These are phyloP conservation scores for Sarocladium oryzae DNA, from an alignment of 2,329 filamentous ascomycete genomes.

Conservation along the genomic window DNA sequence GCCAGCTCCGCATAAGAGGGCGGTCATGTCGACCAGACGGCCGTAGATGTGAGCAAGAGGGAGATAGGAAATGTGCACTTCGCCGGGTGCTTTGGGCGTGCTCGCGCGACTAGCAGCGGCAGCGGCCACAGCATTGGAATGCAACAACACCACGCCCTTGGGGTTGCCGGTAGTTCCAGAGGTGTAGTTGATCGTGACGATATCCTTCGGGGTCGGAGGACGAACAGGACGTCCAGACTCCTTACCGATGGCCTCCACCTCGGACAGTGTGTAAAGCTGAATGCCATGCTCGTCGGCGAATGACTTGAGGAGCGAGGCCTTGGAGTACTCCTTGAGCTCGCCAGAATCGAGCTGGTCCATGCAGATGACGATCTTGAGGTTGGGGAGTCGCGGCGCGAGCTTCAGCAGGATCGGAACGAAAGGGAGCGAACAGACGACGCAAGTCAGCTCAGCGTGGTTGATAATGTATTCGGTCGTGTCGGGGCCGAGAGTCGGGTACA, in stretches of 20 bases:
- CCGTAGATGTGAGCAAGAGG: conserved; percentile 93
- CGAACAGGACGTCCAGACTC: conserved; percentile 63
- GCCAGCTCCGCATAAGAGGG: conserved; percentile 62
- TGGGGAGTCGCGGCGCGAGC: conserved; percentile 67
- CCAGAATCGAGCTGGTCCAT: conserved; percentile 77
- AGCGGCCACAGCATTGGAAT: conserved; percentile 72
- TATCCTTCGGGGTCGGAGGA: conserved; percentile 66
- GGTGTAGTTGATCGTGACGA: conserved; percentile 87
- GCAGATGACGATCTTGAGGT: conserved; percentile 80
- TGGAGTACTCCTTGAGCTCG: conserved; percentile 71
- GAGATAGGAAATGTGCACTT: conserved; percentile 77
- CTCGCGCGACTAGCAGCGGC: conserved; percentile 55
- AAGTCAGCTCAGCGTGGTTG: conserved; percentile 74
- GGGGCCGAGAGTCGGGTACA: conserved; percentile 92
- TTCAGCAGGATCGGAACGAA: conserved; percentile 79
- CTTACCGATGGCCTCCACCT: conserved; percentile 77
- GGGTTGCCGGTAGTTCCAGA: conserved; percentile 78
- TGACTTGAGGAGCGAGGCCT: conserved; percentile 68
- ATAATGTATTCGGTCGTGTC: conserved; percentile 93
- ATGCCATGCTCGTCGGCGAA: conserved; percentile 71
- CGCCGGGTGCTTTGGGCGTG: conserved; percentile 41
- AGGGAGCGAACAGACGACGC: conserved; percentile 70
- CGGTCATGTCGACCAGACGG: conserved; percentile 71
- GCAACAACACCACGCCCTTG: conserved; percentile 79
- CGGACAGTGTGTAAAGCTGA: conserved; percentile 67